Evolutionary conservation across 495 filamentous ascomycete species (phyloP).

Genomic region (Daldinia decipiens): DNA sequence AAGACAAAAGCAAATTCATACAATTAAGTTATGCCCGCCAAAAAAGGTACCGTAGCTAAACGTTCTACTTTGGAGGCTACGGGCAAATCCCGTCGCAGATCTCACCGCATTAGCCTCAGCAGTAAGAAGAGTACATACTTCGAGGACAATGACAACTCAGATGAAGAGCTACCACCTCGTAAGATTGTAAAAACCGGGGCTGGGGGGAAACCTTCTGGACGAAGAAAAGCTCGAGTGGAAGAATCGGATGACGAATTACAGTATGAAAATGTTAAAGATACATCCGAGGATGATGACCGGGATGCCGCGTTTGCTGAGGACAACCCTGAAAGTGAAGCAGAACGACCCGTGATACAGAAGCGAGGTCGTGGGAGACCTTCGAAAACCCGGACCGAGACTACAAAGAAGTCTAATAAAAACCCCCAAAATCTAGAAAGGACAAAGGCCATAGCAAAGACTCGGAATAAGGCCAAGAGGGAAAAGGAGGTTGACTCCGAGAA

Average conservation of each 20-base stretch:
- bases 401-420: conserved; percentile 25
- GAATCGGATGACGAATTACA: conserved; percentile 41
- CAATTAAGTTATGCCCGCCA: conserved; percentile 37
- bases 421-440: not conserved
- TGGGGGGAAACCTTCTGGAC: conserved; percentile 3
- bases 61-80: conserved; percentile 9
- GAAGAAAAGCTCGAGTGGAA: conserved; percentile 3
- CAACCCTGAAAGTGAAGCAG: conserved; percentile 40
- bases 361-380: conserved; percentile 38
- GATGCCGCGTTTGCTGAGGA: conserved; percentile 43
- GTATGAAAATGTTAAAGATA: conserved; percentile 38
- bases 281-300: conserved; percentile 36
- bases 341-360: conserved; percentile 26
- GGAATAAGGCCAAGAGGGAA: conserved; percentile 8
- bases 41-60: conserved; percentile 36
- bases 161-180: conserved; percentile 27
- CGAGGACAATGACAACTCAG: conserved; percentile 37
- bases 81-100: conserved; percentile 47
- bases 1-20: not conserved
- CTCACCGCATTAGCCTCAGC: conserved; percentile 49
- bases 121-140: conserved; percentile 56
- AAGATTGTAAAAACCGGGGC: conserved; percentile 30
- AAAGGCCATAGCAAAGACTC: conserved; percentile 2
- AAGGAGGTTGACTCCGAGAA: conserved; percentile 29
- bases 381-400: conserved; percentile 22